Base-by-base conservation (phyloP, 768 basidiomycete species). In the Suillus weaverae region DNA sequence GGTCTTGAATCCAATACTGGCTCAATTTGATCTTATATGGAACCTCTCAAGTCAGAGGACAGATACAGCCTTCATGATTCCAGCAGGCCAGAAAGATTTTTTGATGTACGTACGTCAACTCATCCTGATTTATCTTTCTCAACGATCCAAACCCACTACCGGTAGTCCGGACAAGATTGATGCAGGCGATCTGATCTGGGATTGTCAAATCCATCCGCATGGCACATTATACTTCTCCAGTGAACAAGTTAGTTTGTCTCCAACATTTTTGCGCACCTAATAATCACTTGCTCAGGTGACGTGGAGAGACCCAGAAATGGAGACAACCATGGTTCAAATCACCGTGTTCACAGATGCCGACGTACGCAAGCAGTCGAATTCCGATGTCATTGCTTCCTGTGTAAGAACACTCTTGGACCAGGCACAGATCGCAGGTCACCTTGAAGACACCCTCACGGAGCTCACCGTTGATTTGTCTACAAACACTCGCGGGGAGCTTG, bases 191-290 rank as follows among this genome's bases (percentile, higher is more conserved):
- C 7, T 56, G n/a, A 36, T 36, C n/a, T 56, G 54, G 54, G 35
- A 56, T 6, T 22, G 54, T n/a, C 54, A 56, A n/a, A 35, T 56
- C 1, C 54, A 56, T 36, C 54, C 54, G 2, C 54, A 56, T 13
- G 54, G 54, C 35, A 56, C 54, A 22, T 14, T 56, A 36, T 56
- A 56, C 54, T 56, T 56, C 35, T 56, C 54, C 33, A 56, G 54
- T 4, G 54, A 56, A 36, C 35, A 36, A 36, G 54, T 56, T 22
- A 36, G 35, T 56, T n/a, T 36, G n/a, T 36, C 54, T 13, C 33
- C 33, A 55, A 33, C n/a, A 11, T 22, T 36, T 56, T 56, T 14
- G 13, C 35, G 6, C 32, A 56, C n/a, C 35, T 55, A 55, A 36
- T 56, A 56, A 36, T 22, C 14, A 56, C 54, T 36, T 22, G n/a